Base-by-base conservation (phyloP, 768 basidiomycete species). In the Rhodosporidiobolus odoratus region DNA sequence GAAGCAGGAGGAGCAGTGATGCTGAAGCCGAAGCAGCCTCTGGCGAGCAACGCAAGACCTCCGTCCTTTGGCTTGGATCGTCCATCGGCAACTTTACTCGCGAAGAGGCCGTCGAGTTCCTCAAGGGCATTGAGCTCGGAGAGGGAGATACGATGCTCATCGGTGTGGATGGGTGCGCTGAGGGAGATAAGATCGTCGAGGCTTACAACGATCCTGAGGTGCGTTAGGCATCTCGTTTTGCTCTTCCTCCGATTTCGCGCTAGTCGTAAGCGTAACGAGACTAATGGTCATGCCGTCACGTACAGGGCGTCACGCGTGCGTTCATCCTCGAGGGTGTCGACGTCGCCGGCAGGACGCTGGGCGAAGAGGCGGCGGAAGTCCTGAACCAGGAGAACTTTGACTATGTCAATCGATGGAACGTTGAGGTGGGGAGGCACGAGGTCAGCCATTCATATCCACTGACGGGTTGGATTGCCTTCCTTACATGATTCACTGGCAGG, bases 81-180 rank as follows among this genome's bases (percentile, higher is more conserved):
- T 91, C 91, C 1, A 78, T 98, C 12, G 96, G 94, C 12, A 98
- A 97, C 82, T 97, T 98, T 79, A 76, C 83, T 9, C 85, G 92
- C 19, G 81, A 82, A 8, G 88, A 84, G 32, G 89, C 88, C 15
- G 84, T 83, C 0, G 80, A 83, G 0, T 97, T 99, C 80, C 84
- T 99, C 60, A 83, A 83, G 38, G 61, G 50, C 16, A 12, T 86
- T 86, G 4, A 64, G 27, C 66, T 75, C 53, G 34, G 40, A 13
- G 68, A 76, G 85, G 79, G 80, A 3, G 94, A 96, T 78, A 95
- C 91, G 0, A 82, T 97, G 13, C 81, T 97, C 3, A 83, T 99
- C 16, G 94, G 94, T n/a, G 81, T 98, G 53, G 95, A 98, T 79
- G 91, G 92, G 65, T 85, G 88, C 77, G 88, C 90, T 73, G 84